Conservation (phyloP, 1,284 basidiomycete species). For the Moniliophthora roreri region DNA sequence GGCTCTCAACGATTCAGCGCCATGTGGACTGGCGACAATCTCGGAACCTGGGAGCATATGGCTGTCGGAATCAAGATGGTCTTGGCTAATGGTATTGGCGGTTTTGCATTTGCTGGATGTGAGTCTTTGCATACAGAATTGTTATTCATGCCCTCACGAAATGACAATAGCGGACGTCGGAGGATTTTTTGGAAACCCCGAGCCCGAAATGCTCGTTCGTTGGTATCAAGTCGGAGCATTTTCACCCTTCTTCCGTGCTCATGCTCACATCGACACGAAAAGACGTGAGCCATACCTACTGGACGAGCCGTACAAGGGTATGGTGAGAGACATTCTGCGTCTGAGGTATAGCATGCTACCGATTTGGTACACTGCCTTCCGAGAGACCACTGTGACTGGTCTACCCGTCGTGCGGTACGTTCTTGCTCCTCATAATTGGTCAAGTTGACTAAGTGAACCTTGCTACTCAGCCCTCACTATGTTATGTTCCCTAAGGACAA, state of each 20-base stretch:
- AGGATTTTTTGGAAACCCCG: conserved; percentile 98
- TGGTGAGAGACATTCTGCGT: conserved; percentile 78
- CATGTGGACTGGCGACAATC: conserved; percentile 99
- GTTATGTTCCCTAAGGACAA: conserved; percentile 89
- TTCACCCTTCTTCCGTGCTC: conserved; percentile 97
- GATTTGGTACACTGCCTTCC: conserved; percentile 97
- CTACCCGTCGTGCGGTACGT: conserved; percentile 76
- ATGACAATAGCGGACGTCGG: conserved; percentile 84
- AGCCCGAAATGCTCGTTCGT: conserved; percentile 90
- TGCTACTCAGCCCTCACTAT: conserved; percentile 78
- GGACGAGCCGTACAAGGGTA: conserved; percentile 85
- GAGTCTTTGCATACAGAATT: conserved; percentile 30
- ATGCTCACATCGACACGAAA: conserved; percentile 98
- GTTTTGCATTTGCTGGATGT: conserved; percentile 93
- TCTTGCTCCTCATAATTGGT: not conserved
- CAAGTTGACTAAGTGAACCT: not conserved
- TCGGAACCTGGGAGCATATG: conserved; percentile 98
- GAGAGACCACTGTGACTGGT: conserved; percentile 79
- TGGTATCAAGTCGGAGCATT: conserved; percentile 98
- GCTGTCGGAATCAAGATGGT: conserved; percentile 94
- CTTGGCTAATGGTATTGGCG: conserved; percentile 87
- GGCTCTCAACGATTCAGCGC: conserved; percentile 96
- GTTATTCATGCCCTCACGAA: conserved; percentile 6
- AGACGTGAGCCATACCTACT: conserved; percentile 94
- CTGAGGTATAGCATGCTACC: conserved; percentile 89